Base-by-base conservation (phyloP, 1,284 basidiomycete genomes). In the Porogramme epimiltina region DNA sequence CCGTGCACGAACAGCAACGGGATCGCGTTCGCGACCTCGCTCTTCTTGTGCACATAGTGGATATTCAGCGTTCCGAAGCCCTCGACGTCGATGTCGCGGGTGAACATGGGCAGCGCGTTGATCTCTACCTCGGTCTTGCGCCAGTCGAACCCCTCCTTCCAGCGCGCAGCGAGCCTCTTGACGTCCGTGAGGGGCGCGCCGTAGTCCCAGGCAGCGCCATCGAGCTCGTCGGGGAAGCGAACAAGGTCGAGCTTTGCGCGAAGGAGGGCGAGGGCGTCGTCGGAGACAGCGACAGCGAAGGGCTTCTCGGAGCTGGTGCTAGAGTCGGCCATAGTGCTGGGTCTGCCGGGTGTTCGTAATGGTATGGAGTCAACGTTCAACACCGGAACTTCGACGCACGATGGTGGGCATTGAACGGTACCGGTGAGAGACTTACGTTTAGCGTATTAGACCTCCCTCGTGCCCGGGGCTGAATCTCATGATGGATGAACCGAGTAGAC, bases 1-100 rank as follows among this genome's bases (percentile, higher is more conserved):
- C 76, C 77, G 25, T 78, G 77, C 11, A 74, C 68, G 53, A 73
- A 78, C 19, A 79, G 60, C 15, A 79, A 47, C 1, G 76, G 77
- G 33, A 79, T 74, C 0, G 77, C 77, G 25, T 65, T 60, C 10
- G 52, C 23, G 1, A 61, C 55, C 16, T 51, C 47, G 47, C 71
- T 76, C 61, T 61, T 65, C 54, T 73, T 54, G 55, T 78, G 75
- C 1, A 77, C 60, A 40, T 76, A 78, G 54, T 79, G 77, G 9
- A 76, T 66, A 38, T 72, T 69, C 40, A 78, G 58, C 8, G 61
- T 52, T 0, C 66, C 72, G 36, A 72, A 73, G 11, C 56, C 64
- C 1, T 72, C 66, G 1, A 78, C 66, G 4, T 63, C 52, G 34
- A 77, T 66, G 44, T 72, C 66, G 13, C 36, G 44, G 8, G 44